phyloP scores from a whole-genome alignment of 2,329 filamentous ascomycete genomes.

The Cercospora sp. region DNA sequence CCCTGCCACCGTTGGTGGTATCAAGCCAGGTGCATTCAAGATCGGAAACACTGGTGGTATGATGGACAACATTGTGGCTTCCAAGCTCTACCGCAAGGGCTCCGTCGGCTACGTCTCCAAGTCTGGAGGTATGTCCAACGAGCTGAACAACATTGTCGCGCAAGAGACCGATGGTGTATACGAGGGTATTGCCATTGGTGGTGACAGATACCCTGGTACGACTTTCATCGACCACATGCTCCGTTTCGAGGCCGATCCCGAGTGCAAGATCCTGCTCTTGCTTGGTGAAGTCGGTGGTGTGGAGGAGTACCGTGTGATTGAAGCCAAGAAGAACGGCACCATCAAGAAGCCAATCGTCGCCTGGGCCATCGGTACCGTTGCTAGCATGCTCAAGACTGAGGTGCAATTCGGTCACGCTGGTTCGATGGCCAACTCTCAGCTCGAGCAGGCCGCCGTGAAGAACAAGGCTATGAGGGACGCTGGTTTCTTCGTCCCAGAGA shows the following conservation, averaged over 20 bases:
- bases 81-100: slow-evolving; percentile 99
- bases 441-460: slow-evolving; percentile 95
- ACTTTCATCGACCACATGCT: slow-evolving; percentile 99
- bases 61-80: slow-evolving; percentile 99
- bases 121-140: slow-evolving; percentile 99
- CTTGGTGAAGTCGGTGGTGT: slow-evolving; percentile 99
- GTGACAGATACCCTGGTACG: slow-evolving; percentile 97
- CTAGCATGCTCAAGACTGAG: slow-evolving; percentile 99
- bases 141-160: slow-evolving; percentile 98
- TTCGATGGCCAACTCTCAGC: slow-evolving; percentile 97
- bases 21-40: slow-evolving; percentile 99
- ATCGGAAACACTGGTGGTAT: slow-evolving; percentile 99
- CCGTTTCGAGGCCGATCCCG: slow-evolving; percentile 91
- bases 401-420: slow-evolving; percentile 99
- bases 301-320: slow-evolving; percentile 99
- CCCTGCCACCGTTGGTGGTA: slow-evolving; percentile 96
- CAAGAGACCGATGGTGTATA: slow-evolving; percentile 97
- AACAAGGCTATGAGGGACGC: slow-evolving; percentile 96
- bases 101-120: slow-evolving; percentile 99
- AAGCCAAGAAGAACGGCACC: slow-evolving; percentile 88
- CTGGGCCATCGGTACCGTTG: slow-evolving; percentile 99
- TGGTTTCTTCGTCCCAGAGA: slow-evolving; percentile 90
- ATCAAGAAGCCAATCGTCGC: slow-evolving; percentile 99
- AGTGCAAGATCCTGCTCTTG: slow-evolving; percentile 94
- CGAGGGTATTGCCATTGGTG: slow-evolving; percentile 98